Conservation (phyloP, 331 rosid genomes). For the Acacia concinna region DNA sequence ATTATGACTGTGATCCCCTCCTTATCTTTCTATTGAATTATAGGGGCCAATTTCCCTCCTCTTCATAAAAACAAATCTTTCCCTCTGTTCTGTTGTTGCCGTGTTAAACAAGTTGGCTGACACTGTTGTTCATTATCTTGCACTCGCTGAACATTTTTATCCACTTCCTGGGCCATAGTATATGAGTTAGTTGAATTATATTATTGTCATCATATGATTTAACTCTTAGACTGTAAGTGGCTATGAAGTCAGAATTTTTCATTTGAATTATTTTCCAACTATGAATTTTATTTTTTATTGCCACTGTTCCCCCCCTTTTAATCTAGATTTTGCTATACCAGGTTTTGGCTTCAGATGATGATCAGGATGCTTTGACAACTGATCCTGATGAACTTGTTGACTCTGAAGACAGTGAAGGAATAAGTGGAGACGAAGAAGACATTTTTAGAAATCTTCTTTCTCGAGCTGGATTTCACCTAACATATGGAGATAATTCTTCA, state of each 20-base stretch:
- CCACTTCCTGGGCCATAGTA: conserved; percentile 17
- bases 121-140: conserved; percentile 35
- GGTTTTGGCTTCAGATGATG: conserved; percentile 97
- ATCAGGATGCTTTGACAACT: conserved; percentile 97
- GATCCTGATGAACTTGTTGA: conserved; percentile 96
- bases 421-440: conserved; percentile 98
- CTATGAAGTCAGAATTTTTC: conserved; percentile 17
- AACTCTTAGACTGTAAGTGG: conserved; percentile 12
- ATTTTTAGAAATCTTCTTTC: conserved; percentile 92
- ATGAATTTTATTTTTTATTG: conserved; percentile 1
- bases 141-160: conserved; percentile 34
- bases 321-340: conserved; percentile 36
- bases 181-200: conserved; percentile 9
- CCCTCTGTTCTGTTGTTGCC: background rate
- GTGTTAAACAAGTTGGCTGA: conserved; percentile 29
- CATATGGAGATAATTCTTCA: conserved; percentile 94
- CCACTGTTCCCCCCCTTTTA: conserved; percentile 24
- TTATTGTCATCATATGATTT: background rate
- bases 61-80: background rate
- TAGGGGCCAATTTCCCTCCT: background rate
- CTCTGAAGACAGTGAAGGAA: conserved; percentile 96
- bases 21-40: background rate
- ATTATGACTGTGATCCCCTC: background rate
- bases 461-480: conserved; percentile 96
- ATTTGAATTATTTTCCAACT: conserved; percentile 23